Percentiles rank a stretch among this genome's conserved stretches.
These are phyloP conservation scores for Linum lewisii DNA, from an alignment of 345 rosid species.

Conservation along the genomic window DNA sequence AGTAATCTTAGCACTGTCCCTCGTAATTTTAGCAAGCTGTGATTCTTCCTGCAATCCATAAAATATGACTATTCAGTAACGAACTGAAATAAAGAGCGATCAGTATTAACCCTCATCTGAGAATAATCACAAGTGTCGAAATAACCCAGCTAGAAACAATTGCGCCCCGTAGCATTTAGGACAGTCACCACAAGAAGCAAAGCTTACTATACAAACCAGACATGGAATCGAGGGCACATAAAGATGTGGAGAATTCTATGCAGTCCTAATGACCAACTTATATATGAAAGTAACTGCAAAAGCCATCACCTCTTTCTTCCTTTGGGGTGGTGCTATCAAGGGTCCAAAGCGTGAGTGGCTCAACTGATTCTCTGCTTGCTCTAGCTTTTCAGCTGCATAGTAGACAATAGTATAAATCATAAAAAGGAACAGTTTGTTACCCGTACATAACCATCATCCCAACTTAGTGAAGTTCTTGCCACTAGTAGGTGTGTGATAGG, in stretches of 20 bases:
- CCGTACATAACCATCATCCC: conserved; percentile 6
- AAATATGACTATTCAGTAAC: background rate
- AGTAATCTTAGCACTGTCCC: conserved; percentile 93
- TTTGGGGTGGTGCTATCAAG: conserved; percentile 47
- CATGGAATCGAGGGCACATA: background rate
- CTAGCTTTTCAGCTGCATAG: conserved; percentile 89
- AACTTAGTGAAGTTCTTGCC: background rate
- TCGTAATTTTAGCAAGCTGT: conserved; percentile 92
- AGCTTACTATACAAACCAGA: background rate
- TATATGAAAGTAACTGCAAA: background rate
- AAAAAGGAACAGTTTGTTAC: background rate
- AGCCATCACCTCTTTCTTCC: conserved; percentile 74
- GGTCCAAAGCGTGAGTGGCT: conserved; percentile 81
- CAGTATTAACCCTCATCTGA: too few species aligned
- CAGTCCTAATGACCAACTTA: background rate
- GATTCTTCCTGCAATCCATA: conserved; percentile 70
- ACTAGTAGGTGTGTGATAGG: background rate
- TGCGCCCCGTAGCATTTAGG: background rate
- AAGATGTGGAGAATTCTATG: too few species aligned
- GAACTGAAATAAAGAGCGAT: background rate
- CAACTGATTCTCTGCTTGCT: conserved; percentile 90
- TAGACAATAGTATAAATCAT: conserved; percentile 6
- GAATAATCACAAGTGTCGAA: background rate
- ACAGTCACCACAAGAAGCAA: background rate
- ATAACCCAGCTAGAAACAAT: background rate